Evolutionary conservation across 148 eudicot genomes (phyloP).

Genomic region (Fagopyrum homotropicum): DNA sequence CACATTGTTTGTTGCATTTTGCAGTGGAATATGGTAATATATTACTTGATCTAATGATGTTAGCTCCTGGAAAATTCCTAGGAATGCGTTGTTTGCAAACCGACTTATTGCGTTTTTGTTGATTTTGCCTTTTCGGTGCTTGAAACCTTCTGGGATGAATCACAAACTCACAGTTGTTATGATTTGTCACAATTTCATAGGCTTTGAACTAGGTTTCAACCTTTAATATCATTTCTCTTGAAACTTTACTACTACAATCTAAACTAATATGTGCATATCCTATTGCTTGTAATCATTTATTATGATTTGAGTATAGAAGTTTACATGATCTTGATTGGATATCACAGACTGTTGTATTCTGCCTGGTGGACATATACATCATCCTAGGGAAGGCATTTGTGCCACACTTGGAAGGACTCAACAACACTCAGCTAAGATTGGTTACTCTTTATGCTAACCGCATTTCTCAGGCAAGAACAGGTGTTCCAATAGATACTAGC

Average conservation of each 20-base stretch:
- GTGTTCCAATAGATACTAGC: slow-evolving; percentile 57
- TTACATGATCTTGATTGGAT: neutral
- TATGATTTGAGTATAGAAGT: neutral
- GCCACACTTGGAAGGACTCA: slow-evolving; percentile 91
- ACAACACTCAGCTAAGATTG: slow-evolving; percentile 82
- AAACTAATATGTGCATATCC: neutral
- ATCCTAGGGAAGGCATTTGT: slow-evolving; percentile 86
- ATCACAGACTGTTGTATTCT: slow-evolving; percentile 90
- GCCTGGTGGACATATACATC: slow-evolving; percentile 95
- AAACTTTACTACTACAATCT: neutral
- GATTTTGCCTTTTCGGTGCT: neutral
- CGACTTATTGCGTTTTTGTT: too few species aligned
- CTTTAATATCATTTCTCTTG: neutral
- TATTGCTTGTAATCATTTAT: neutral
- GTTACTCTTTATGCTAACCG: slow-evolving; percentile 94
- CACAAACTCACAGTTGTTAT: neutral
- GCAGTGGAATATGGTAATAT: too few species aligned
- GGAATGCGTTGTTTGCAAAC: too few species aligned
- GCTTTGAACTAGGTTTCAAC: neutral
- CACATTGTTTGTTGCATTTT: too few species aligned
- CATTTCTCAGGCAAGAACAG: slow-evolving; percentile 90
- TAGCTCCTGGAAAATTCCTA: too few species aligned
- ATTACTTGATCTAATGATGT: too few species aligned
- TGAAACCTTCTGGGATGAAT: neutral
- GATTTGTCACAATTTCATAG: neutral